Evolutionary conservation across 352 stramenopile genomes (phyloP).

Genomic region (Pythium phragmitis): DNA sequence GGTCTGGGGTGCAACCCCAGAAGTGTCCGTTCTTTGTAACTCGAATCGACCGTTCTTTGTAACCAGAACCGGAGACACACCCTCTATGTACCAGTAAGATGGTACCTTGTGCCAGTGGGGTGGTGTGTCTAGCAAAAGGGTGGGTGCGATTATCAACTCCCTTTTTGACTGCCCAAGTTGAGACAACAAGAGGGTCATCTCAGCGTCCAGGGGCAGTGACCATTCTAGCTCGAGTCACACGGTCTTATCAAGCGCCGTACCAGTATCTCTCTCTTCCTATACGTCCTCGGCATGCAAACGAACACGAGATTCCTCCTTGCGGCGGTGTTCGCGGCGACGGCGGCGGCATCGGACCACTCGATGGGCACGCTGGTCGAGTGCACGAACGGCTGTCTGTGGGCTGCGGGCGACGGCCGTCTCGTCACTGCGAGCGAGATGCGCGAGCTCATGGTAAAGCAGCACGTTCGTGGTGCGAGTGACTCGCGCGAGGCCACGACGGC

Average conservation of each 20-base stretch:
- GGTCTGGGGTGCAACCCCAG: too few relatives aligned
- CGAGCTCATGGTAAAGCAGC: conserved; percentile 44
- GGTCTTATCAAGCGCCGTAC: not conserved
- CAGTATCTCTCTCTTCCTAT: not conserved
- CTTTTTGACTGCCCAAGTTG: too few relatives aligned
- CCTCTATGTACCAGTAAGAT: too few relatives aligned
- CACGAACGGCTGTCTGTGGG: conserved; percentile 48
- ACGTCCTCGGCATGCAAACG: not conserved
- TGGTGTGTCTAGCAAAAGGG: too few relatives aligned
- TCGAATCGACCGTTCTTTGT: too few relatives aligned
- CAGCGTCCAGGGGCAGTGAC: not conserved
- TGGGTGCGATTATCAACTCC: too few relatives aligned
- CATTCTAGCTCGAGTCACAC: not conserved
- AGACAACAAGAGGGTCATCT: too few relatives aligned
- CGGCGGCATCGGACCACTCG: conserved; percentile 18
- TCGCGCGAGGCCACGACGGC: conserved; percentile 7
- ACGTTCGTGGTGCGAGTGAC: conserved; percentile 29
- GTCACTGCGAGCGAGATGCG: conserved; percentile 43
- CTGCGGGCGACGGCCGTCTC: conserved; percentile 39
- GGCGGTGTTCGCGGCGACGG: not conserved
- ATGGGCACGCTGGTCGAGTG: conserved; percentile 60
- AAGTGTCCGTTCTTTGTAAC: too few relatives aligned
- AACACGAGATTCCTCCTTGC: not conserved
- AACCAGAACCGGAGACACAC: too few relatives aligned
- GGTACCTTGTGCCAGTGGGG: too few relatives aligned